Evolutionary conservation across 192 early-diverging fungal genomes (phyloP), one percentile per base, ranked within the genome.

Genomic region (Linnemannia schmuckeri): DNA sequence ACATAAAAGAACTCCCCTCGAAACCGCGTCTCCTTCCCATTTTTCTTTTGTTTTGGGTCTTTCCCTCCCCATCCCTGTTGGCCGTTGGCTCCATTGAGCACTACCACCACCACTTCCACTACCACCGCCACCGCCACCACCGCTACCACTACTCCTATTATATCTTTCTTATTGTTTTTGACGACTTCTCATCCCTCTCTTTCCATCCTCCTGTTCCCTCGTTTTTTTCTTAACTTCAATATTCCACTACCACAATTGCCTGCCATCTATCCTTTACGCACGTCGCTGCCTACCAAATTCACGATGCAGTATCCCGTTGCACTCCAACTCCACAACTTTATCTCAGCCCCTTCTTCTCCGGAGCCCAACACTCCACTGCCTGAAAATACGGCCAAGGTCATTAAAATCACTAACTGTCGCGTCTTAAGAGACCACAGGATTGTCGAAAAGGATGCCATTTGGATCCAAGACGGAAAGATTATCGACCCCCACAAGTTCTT

Each of bases 391-490:
- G 68, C 78, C 24, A 81, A 80, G 30, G 83, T 86, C 42, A 86
- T 79, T 3, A 95, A 96, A 85, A 94, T 97, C 66, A 90, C 92
- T 77, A 96, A 96, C 89, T 94, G 92, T 55, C 89, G 93, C n/a
- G 83, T 97, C 30, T 90, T 97, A 41, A 88, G 92, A 20, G 90
- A 95, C 88, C 94, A 94, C 77, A 81, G 91, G 72, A 93, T 97
- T 71, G 89, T 95, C 18, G 90, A 93, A 33, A 91, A 95, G 75
- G 91, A 92, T 27, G 91, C 90, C 33, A 88, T 97, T 38, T 97
- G 94, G 89, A 91, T 95, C 69, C 93, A 94, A 68, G 85, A 92
- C 61, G 96, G 95, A 73, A 95, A 94, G 88, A 96, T 97, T 76
- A 94, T 95, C 49, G 91, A 97, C 87, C 93, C 94, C 0, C 92